Conservation (phyloP, 176 grass and related monocot species). For the Oryza rufipogon region DNA sequence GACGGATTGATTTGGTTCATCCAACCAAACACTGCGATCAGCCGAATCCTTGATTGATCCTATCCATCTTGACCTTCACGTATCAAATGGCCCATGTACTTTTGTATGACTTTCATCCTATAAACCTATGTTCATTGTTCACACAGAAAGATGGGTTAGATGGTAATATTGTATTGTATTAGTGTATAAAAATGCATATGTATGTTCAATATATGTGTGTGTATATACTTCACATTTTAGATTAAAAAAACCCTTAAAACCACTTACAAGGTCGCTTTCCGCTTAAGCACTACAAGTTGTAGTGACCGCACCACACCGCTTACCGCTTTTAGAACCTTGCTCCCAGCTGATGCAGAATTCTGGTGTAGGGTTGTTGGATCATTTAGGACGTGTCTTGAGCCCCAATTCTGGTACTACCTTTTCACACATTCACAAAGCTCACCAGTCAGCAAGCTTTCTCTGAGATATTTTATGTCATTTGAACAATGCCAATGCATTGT, state of each 20-base stretch:
- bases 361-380: neutral
- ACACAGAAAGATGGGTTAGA: too few species aligned
- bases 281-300: too few species aligned
- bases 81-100: neutral
- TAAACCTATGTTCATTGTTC: too few species aligned
- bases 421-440: neutral
- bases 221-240: too few species aligned
- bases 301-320: neutral
- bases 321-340: neutral
- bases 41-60: neutral
- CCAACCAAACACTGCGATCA: neutral
- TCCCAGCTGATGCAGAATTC: neutral
- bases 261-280: neutral
- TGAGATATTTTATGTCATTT: neutral
- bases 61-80: neutral
- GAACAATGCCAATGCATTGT: neutral
- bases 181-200: too few species aligned
- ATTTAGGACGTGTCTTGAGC: conserved; percentile 6
- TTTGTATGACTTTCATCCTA: neutral
- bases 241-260: neutral
- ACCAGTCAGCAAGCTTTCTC: neutral
- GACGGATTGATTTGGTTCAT: neutral
- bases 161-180: too few species aligned
- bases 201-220: too few species aligned
- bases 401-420: neutral